Percentiles rank a stretch among this genome's conserved stretches.
Conservation (phyloP, 148 eudicot genomes). For the Drosera capensis region DNA sequence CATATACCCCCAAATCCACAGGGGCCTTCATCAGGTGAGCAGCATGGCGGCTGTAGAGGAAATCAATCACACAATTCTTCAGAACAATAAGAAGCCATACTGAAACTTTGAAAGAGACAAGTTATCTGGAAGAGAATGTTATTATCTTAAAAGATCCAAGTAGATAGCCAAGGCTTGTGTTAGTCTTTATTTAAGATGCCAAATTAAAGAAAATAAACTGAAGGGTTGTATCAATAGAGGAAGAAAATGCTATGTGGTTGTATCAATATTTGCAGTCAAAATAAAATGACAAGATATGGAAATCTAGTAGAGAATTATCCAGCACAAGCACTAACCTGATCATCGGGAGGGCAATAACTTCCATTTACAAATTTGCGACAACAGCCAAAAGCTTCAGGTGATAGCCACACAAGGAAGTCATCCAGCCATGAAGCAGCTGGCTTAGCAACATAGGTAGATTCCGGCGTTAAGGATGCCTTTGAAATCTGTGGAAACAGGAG, state of each 20-base stretch:
- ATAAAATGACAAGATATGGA: neutral
- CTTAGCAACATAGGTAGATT: conserved; percentile 52
- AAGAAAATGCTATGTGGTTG: too few species aligned
- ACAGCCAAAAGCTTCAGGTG: conserved; percentile 76
- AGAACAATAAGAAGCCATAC: neutral
- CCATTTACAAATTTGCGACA: conserved; percentile 52
- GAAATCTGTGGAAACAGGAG: conserved; percentile 35
- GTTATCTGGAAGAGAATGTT: neutral
- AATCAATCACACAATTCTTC: neutral
- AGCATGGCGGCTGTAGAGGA: conserved; percentile 53
- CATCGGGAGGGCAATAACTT: conserved; percentile 67
- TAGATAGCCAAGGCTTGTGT: too few species aligned
- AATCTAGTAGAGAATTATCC: neutral
- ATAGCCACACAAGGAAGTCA: conserved; percentile 72
- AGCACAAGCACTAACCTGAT: conserved; percentile 38
- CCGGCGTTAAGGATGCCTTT: conserved; percentile 49
- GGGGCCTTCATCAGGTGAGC: conserved; percentile 44
- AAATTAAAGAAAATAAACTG: too few species aligned
- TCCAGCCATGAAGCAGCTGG: conserved; percentile 82
- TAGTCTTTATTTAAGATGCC: too few species aligned
- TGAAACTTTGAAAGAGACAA: conserved; percentile 1
- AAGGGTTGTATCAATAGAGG: too few species aligned
- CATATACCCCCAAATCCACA: conserved; percentile 53
- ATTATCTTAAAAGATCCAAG: too few species aligned
- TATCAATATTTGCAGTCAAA: too few species aligned